phyloP scores from a whole-genome alignment of 768 basidiomycete species.

The Phylloporus arenicola region DNA sequence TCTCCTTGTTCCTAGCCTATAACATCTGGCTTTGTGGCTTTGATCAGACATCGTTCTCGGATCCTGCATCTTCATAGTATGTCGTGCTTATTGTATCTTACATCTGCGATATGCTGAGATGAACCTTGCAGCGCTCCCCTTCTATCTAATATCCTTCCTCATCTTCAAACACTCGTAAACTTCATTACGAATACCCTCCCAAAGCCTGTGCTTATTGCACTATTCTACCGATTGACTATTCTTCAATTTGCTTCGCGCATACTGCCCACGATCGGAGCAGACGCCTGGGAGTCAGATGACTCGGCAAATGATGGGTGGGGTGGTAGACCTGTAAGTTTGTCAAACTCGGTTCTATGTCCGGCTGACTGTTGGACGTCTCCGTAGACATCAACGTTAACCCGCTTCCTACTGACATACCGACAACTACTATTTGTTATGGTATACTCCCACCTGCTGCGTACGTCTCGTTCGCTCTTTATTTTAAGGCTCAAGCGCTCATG shows the following conservation, averaged over 20 bases:
- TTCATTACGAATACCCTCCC: conserved; percentile 83
- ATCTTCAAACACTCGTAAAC: conserved; percentile 71
- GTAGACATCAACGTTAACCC: conserved; percentile 73
- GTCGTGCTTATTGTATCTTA: conserved; percentile 23
- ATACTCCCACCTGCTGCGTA: conserved; percentile 80
- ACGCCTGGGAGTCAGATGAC: conserved; percentile 69
- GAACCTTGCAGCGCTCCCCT: conserved; percentile 55
- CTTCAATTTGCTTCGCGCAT: conserved; percentile 79
- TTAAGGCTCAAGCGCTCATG: conserved; percentile 3
- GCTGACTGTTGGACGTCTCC: conserved; percentile 8
- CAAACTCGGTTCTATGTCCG: neutral
- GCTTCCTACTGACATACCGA: conserved; percentile 72
- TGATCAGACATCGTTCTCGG: conserved; percentile 65
- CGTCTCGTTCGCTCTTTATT: conserved; percentile 27
- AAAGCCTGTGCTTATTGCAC: conserved; percentile 74
- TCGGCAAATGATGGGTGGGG: conserved; percentile 59
- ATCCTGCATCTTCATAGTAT: conserved; percentile 74
- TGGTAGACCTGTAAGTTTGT: conserved; percentile 56
- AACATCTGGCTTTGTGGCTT: conserved; percentile 88
- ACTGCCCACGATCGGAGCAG: conserved; percentile 77
- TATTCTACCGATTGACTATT: conserved; percentile 75
- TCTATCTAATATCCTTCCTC: conserved; percentile 72
- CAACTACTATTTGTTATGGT: conserved; percentile 83
- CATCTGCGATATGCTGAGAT: conserved; percentile 6
- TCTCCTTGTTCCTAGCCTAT: conserved; percentile 85